Base-by-base conservation (phyloP, 148 eudicot species). In the Limonium bicolor region DNA sequence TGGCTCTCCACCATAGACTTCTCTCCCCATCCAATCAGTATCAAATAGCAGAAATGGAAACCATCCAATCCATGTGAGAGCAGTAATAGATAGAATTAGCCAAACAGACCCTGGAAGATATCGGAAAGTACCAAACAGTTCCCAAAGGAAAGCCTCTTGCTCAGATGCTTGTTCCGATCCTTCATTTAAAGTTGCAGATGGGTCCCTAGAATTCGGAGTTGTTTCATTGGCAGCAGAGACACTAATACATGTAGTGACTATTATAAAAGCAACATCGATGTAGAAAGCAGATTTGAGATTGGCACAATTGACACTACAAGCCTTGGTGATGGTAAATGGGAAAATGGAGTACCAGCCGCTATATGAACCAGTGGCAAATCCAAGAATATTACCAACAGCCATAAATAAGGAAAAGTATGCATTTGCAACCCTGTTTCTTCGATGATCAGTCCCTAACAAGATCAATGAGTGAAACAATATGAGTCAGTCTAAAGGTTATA, bases 11-110 rank as follows among this genome's bases (percentile, higher is more conserved):
- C 94, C 93, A 51, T 84, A 90, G 44, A 90, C 69, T 59, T 90
- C 99, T 37, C 99, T 66, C 25, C 99, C 99, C 93, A 90, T 77
- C 99, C 99, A 90, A 62, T 90, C 99, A 58, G 99, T 90, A 56
- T 90, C 99, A 60, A 75, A 90, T 24, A 90, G 82, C 61, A 80
- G 66, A 71, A 84, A 90, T 0, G 99, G 99, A 55, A 90, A 90
- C 99, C 99, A 90, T 6, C 99, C 99, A 54, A 85, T 61, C 99
- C 99, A 90, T 50, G 78, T 90, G 38, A 90, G 61, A 30, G 78
- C 78, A 64, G 93, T 90, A 20, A 84, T 78, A 26, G 76, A 80
- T 51, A 90, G 73, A 31, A 90, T 56, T 27, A 85, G 9, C 99
- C 99, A 90, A 32, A 90, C 67, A 15, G 93, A 52, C 25, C 82